A percentile compares a stretch with the other conserved stretches of the same genome.
Evolutionary conservation across 331 rosid genomes (phyloP).

Genomic region (Acacia pycnantha): DNA sequence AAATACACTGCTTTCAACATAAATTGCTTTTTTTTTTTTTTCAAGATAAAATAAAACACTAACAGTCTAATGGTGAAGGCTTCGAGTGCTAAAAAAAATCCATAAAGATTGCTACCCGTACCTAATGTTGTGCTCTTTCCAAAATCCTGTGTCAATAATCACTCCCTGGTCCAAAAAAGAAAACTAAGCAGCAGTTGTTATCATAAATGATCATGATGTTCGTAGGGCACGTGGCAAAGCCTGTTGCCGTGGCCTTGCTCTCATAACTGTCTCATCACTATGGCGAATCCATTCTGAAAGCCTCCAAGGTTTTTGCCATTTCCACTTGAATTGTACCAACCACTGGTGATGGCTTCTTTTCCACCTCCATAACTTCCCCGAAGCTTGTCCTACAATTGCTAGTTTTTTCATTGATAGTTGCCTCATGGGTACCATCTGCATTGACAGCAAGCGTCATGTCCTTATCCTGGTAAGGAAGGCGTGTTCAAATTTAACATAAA

Average conservation of each 20-base stretch:
- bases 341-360: conserved; percentile 99
- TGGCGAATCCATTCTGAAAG: conserved; percentile 96
- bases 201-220: conserved; percentile 53
- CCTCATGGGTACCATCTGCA: conserved; percentile 89
- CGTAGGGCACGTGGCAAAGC: conserved; percentile 57
- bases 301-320: conserved; percentile 99
- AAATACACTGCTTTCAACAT: background rate
- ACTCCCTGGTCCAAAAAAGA: conserved; percentile 51
- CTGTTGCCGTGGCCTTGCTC: conserved; percentile 82
- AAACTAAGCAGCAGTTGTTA: conserved; percentile 37
- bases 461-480: conserved; percentile 25
- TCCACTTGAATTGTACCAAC: conserved; percentile 96
- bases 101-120: conserved; percentile 57
- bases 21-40: background rate
- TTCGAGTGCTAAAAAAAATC: background rate
- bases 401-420: conserved; percentile 85
- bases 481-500: conserved; percentile 21
- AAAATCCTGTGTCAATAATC: conserved; percentile 54
- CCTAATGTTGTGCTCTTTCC: conserved; percentile 50
- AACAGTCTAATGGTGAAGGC: background rate
- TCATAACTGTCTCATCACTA: conserved; percentile 89
- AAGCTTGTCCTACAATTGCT: conserved; percentile 75
- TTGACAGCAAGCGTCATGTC: conserved; percentile 33
- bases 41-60: background rate
- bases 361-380: conserved; percentile 99